phyloP scores from a whole-genome alignment of 1,284 basidiomycete species.

The Rhodotorula sp. region DNA sequence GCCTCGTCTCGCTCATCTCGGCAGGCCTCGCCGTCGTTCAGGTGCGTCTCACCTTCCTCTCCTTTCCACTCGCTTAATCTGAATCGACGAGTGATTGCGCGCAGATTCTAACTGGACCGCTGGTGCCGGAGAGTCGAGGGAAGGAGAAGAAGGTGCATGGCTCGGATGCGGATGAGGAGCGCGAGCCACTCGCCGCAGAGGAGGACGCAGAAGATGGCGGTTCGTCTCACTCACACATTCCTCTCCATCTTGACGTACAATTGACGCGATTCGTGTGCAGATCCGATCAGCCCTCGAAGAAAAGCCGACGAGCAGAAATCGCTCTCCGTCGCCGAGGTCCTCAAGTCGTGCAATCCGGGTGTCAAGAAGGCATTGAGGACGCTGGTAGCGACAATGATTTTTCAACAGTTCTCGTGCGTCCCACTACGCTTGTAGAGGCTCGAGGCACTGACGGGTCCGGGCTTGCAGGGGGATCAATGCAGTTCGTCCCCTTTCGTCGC shows the following conservation, averaged over 20 bases:
- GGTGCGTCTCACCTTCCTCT: conserved; percentile 2
- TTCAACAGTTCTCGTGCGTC: conserved; percentile 36
- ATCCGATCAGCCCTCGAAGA: background rate
- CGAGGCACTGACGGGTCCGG: background rate
- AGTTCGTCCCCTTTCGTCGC: background rate
- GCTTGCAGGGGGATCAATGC: conserved; percentile 23
- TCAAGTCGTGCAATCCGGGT: conserved; percentile 17
- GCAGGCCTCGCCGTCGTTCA: conserved; percentile 8
- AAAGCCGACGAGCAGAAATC: background rate
- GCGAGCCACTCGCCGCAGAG: background rate
- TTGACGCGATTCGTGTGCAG: background rate
- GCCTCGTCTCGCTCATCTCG: conserved; percentile 35
- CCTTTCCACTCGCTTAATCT: background rate
- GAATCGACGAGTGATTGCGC: too few species aligned
- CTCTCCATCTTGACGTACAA: background rate
- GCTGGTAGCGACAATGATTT: conserved; percentile 25
- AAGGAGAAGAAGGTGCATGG: background rate
- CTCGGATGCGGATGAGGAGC: conserved; percentile 1
- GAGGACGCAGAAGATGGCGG: conserved; percentile 17
- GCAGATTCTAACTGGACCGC: conserved; percentile 20
- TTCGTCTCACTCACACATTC: too few species aligned
- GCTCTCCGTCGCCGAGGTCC: conserved; percentile 19
- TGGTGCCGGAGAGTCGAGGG: conserved; percentile 20
- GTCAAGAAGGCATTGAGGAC: conserved; percentile 23
- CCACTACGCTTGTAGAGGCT: conserved; percentile 28